Evolutionary conservation across 2,329 filamentous ascomycete genomes (phyloP), one percentile per base, ranked within the genome.

Genomic region (Metarhizium sp.): DNA sequence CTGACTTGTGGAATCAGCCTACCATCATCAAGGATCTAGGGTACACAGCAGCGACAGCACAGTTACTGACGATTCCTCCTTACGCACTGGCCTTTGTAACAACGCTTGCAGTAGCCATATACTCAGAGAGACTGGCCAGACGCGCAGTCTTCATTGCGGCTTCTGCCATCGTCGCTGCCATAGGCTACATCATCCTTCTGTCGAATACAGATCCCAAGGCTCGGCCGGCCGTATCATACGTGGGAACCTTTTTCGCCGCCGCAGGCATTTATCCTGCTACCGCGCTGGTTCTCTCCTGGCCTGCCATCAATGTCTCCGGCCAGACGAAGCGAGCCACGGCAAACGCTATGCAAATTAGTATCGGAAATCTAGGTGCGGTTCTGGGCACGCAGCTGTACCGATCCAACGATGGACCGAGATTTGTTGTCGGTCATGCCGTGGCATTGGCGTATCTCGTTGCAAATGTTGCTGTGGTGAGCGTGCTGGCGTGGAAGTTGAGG

Each of bases 361-460:
- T 89, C 52, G 86, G 85, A 0, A 88, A 88, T 59, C 64, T 86
- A 1, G 86, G 85, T 0, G 85, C 84, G 0, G 82, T 88, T 0
- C 61, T 90, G 29, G 86, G 85, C 0, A 89, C 85, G 1, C 85
- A 90, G 67, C 66, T 90, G 1, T 89, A 89, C 65, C 75, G 85
- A 2, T 73, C 76, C 0, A 71, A 76, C 2, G 81, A 82, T 32
- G 79, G 76, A 0, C 86, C 86, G 1, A 72, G 82, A 36, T 89
- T 81, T 61, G 74, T 84, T 51, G 71, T 88, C 0, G 86, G 87
- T 0, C 86, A 90, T 65, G 78, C 79, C 0, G 79, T 88, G 61
- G 84, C 85, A 0, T 64, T 89, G 47, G 84, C 74, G 0, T 89
- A 89, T 63, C 68, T 88, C 3, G 63, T 78, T 1, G 77, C 73